Percentiles rank a stretch among this genome's conserved stretches.
These are phyloP conservation scores for Zea luxurians DNA, from an alignment of 176 grass and related monocot genomes.

Conservation along the genomic window DNA sequence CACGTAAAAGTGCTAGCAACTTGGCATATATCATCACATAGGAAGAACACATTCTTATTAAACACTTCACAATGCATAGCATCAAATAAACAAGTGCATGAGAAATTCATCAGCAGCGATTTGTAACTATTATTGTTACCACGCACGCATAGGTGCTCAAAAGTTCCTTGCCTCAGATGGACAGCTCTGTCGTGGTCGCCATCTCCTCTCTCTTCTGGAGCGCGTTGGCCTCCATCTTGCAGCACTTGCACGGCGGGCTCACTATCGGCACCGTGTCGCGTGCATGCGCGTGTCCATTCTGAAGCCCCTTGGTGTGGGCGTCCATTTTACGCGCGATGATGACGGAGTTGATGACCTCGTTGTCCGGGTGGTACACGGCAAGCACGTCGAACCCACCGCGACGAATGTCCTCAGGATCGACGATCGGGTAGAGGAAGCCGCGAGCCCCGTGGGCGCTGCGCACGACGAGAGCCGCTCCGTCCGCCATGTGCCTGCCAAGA, in stretches of 20 bases:
- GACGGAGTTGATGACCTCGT: slow-evolving; percentile 71
- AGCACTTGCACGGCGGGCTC: slow-evolving; percentile 41
- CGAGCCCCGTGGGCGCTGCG: slow-evolving; percentile 83
- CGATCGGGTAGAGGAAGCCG: slow-evolving; percentile 78
- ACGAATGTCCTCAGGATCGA: slow-evolving; percentile 44
- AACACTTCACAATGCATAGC: background rate
- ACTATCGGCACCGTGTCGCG: slow-evolving; percentile 17
- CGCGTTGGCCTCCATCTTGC: slow-evolving; percentile 24
- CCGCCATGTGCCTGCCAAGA: slow-evolving; percentile 59
- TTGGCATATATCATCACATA: background rate
- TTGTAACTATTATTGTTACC: background rate
- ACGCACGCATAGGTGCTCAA: background rate
- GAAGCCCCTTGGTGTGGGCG: background rate
- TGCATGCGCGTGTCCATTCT: background rate
- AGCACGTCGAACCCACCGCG: slow-evolving; percentile 64
- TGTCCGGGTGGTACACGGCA: slow-evolving; percentile 60
- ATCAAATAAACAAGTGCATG: background rate
- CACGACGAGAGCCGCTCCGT: slow-evolving; percentile 53
- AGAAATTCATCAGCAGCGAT: background rate
- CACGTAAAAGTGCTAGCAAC: background rate
- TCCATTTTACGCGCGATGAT: slow-evolving; percentile 57
- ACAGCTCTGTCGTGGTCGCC: background rate
- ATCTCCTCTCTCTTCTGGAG: slow-evolving; percentile 39
- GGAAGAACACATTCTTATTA: background rate
- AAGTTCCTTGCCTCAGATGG: background rate